Evolutionary conservation across 306 rosid genomes (phyloP).

Genomic region (Dalbergia oliveri): DNA sequence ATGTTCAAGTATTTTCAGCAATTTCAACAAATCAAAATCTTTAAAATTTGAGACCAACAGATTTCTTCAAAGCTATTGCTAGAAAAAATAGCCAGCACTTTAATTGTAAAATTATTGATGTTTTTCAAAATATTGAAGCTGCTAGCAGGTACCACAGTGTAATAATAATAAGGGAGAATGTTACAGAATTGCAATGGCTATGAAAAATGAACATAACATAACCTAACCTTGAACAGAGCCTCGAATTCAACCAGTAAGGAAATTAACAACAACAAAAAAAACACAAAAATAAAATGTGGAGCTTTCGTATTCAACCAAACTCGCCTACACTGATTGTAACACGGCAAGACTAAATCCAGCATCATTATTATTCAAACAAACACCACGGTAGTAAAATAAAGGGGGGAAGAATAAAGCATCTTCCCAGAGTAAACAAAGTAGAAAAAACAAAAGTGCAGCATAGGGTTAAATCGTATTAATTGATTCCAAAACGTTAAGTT

Average conservation of each 20-base stretch:
- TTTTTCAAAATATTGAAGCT: background rate
- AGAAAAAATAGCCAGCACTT: background rate
- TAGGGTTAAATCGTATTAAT: background rate
- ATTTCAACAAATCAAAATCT: background rate
- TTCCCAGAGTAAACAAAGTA: too few species aligned
- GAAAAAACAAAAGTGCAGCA: background rate
- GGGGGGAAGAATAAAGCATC: background rate
- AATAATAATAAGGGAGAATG: too few species aligned
- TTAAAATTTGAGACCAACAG: background rate
- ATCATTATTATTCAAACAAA: background rate
- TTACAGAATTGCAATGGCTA: background rate
- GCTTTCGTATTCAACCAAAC: background rate
- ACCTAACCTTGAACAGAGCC: background rate
- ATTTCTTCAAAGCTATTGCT: background rate
- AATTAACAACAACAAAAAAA: background rate
- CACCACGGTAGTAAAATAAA: background rate
- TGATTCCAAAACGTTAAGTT: background rate
- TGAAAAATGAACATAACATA: background rate
- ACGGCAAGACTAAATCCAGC: background rate
- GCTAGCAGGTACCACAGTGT: background rate
- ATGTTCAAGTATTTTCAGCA: background rate
- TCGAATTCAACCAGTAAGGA: too few species aligned
- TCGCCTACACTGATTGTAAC: background rate
- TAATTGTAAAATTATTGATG: background rate
- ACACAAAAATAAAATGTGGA: background rate